A percentile compares a stretch with the other conserved stretches of the same genome.
Evolutionary conservation across 768 basidiomycete species (phyloP).

Genomic region (Baorangia bicolor): DNA sequence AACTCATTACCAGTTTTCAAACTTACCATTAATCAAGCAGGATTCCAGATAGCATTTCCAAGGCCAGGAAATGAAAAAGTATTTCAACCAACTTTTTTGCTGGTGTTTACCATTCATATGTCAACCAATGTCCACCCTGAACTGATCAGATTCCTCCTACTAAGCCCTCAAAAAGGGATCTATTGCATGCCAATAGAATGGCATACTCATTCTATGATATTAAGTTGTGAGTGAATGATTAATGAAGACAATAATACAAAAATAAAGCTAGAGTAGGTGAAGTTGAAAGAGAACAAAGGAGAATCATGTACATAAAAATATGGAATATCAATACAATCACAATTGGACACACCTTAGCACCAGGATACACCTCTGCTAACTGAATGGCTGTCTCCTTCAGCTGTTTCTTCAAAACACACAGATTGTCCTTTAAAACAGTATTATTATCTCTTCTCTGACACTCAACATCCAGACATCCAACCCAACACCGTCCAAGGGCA

Average conservation of each 20-base stretch:
- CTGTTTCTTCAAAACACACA: constrained; percentile 15
- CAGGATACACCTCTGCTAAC: constrained; percentile 13
- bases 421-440: neutral
- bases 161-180: constrained; percentile 15
- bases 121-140: neutral
- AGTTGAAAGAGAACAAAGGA: neutral
- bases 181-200: constrained; percentile 8
- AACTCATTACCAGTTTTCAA: neutral
- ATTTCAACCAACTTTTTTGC: neutral
- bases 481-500: constrained; percentile 65
- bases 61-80: neutral
- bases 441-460: neutral
- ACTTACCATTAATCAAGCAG: neutral
- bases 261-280: neutral
- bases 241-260: neutral
- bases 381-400: constrained; percentile 13
- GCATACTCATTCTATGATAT: constrained; percentile 22
- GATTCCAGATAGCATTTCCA: neutral
- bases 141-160: neutral
- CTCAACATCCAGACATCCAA: constrained; percentile 29
- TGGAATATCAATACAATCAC: neutral
- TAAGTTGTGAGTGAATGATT: neutral
- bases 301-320: neutral
- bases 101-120: neutral
- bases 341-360: constrained; percentile 22